Evolutionary conservation across 2,329 filamentous ascomycete genomes (phyloP).

Genomic region (Colletotrichum liriopes): DNA sequence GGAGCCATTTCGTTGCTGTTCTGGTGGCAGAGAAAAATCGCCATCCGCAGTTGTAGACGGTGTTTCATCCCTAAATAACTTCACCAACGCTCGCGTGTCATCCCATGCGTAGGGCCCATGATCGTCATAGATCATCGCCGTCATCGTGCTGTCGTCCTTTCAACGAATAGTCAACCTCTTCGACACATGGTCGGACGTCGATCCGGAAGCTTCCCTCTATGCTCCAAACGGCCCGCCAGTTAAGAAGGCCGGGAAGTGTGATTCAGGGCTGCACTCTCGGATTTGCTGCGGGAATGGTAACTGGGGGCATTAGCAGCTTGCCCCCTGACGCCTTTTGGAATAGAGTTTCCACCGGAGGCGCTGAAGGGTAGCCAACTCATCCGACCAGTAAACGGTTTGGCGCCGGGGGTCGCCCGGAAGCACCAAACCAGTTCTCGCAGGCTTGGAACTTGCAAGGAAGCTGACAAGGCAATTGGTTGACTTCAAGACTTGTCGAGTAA

Average conservation of each 20-base stretch:
- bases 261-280: slow-evolving; percentile 1
- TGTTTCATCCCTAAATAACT: slow-evolving; percentile 23
- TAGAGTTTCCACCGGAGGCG: slow-evolving; percentile 2
- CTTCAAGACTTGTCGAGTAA: slow-evolving; percentile 1
- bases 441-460: neutral
- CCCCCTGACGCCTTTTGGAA: neutral
- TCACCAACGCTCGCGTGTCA: slow-evolving; percentile 26
- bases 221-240: slow-evolving; percentile 13
- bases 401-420: slow-evolving; percentile 25
- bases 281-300: slow-evolving; percentile 12
- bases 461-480: neutral
- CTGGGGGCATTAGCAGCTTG: neutral
- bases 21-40: slow-evolving; percentile 8
- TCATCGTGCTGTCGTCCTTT: slow-evolving; percentile 26
- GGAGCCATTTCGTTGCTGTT: slow-evolving; percentile 9
- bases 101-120: slow-evolving; percentile 26
- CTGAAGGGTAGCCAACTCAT: slow-evolving; percentile 6
- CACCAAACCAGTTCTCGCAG: slow-evolving; percentile 12
- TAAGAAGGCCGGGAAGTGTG: neutral
- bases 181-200: slow-evolving; percentile 27
- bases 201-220: slow-evolving; percentile 36
- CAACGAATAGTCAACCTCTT: slow-evolving; percentile 22
- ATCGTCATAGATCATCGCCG: slow-evolving; percentile 36
- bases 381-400: slow-evolving; percentile 19
- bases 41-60: slow-evolving; percentile 5